Conservation (phyloP, 805 yeast genomes). For the Candida broadrunensis region DNA sequence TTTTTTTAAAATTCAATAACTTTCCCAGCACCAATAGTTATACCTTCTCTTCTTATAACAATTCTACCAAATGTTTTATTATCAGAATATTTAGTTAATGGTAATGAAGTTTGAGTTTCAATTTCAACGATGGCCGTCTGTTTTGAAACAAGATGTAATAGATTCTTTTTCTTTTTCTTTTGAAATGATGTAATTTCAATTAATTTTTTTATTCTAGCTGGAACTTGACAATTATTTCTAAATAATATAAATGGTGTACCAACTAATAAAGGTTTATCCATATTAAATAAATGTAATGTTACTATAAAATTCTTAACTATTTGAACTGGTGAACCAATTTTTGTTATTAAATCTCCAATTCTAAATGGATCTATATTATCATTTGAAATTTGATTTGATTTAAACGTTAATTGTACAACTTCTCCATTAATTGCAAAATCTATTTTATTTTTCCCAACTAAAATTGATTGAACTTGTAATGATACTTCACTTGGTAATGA, state of each 20-base stretch:
- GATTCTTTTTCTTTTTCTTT: constrained; percentile 36
- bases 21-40: constrained; percentile 65
- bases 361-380: constrained; percentile 54
- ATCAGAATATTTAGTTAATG: constrained; percentile 48
- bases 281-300: constrained; percentile 31
- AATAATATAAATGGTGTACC: constrained; percentile 80
- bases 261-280: constrained; percentile 67
- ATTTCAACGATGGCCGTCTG: constrained; percentile 59
- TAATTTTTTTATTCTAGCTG: constrained; percentile 60
- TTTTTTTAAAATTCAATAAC: constrained; percentile 22
- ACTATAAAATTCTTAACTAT: constrained; percentile 27
- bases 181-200: constrained; percentile 20
- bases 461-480: constrained; percentile 41
- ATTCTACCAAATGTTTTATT: constrained; percentile 59
- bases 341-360: constrained; percentile 54
- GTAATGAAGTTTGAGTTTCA: constrained; percentile 47
- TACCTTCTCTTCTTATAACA: constrained; percentile 67
- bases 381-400: constrained; percentile 45
- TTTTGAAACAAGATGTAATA: constrained; percentile 56
- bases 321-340: constrained; percentile 18
- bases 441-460: constrained; percentile 35
- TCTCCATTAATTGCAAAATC: constrained; percentile 64
- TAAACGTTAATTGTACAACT: constrained; percentile 44
- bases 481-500: constrained; percentile 51
- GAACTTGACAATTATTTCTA: constrained; percentile 69